Percentiles rank a stretch among this genome's conserved stretches.
These are phyloP conservation scores for Diplocarpon mali DNA, from an alignment of 2,329 filamentous ascomycete species.

Conservation along the genomic window DNA sequence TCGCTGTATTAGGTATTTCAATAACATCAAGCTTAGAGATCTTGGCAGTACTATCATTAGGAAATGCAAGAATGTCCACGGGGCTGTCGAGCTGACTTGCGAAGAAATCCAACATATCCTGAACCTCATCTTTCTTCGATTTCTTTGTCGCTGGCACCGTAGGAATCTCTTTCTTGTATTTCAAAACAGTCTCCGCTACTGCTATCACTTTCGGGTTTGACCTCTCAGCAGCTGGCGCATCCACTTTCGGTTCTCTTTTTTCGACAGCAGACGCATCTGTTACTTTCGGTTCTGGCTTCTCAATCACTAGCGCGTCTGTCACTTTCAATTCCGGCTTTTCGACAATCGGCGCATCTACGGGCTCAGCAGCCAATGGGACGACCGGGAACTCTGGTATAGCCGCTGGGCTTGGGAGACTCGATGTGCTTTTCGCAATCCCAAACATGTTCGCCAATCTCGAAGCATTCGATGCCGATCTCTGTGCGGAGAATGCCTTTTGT, in stretches of 20 bases:
- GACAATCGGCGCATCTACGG: neutral
- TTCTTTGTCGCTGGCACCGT: neutral
- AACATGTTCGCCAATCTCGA: conserved; percentile 4
- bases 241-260: neutral
- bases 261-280: neutral
- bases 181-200: neutral
- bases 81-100: conserved; percentile 2
- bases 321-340: neutral
- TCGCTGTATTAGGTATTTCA: neutral
- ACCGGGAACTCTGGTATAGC: neutral
- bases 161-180: neutral
- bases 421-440: neutral
- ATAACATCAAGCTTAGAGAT: neutral
- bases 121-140: conserved; percentile 1
- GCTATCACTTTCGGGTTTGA: neutral
- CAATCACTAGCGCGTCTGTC: neutral
- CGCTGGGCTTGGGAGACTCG: neutral
- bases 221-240: neutral
- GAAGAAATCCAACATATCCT: conserved; percentile 4
- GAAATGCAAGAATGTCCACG: neutral
- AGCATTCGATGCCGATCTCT: conserved; percentile 2
- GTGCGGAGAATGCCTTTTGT: neutral
- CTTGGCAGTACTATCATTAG: neutral
- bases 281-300: neutral
- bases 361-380: neutral